A percentile compares a stretch with the other conserved stretches of the same genome.
Evolutionary conservation across 371 early-diverging fungal genomes (phyloP).

Genomic region (Nematocida ironsii): DNA sequence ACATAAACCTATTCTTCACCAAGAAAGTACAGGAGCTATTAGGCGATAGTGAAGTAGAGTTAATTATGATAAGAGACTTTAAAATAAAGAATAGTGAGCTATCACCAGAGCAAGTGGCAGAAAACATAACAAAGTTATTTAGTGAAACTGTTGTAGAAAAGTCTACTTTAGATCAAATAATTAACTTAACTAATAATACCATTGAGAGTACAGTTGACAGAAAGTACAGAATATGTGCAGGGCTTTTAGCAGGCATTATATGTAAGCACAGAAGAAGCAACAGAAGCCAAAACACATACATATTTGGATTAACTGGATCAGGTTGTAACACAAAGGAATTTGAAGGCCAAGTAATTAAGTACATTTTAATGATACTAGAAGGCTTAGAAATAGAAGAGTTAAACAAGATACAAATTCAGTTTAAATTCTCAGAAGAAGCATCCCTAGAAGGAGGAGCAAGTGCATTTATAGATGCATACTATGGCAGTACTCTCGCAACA

Average conservation of each 20-base stretch:
- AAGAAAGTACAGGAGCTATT: background rate
- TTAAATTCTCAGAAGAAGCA: constrained; percentile 28
- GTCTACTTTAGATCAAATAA: background rate
- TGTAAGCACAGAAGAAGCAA: background rate
- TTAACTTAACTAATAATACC: background rate
- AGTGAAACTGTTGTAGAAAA: background rate
- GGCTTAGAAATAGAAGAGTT: background rate
- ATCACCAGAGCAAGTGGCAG: background rate
- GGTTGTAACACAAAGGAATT: constrained; percentile 9
- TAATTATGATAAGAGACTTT: background rate
- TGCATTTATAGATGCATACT: background rate
- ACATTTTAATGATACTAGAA: background rate
- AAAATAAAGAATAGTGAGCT: background rate
- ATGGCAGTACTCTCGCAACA: too few relatives aligned
- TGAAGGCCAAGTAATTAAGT: background rate
- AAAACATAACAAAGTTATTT: background rate
- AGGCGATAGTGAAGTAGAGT: background rate
- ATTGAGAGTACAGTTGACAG: background rate
- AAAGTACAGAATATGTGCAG: constrained; percentile 8
- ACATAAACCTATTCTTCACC: constrained; percentile 5
- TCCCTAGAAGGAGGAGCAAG: constrained; percentile 8
- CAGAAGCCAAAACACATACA: background rate
- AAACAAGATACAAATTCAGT: background rate
- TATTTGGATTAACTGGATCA: constrained; percentile 10
- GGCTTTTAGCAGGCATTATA: constrained; percentile 15